Conservation (phyloP, 2,329 filamentous ascomycete species). For the Diplodia mutila region DNA sequence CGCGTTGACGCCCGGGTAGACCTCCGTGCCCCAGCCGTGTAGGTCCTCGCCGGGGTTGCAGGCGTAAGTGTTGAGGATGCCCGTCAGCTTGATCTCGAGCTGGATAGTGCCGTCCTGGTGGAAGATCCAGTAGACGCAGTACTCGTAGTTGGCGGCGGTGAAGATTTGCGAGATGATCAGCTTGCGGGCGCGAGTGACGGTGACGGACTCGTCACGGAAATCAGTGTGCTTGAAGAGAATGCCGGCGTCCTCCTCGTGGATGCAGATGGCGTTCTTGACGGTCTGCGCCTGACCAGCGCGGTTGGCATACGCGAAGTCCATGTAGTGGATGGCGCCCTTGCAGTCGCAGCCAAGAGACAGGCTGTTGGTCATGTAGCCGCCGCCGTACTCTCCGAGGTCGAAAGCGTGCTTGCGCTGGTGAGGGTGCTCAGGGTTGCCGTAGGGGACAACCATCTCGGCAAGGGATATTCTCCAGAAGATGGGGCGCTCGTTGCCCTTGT, state of each 20-base stretch:
- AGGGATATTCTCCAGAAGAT: constrained; percentile 89
- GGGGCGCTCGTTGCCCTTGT: constrained; percentile 74
- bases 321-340: constrained; percentile 88
- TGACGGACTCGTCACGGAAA: constrained; percentile 85
- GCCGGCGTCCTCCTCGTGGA: constrained; percentile 90
- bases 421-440: constrained; percentile 78
- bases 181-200: constrained; percentile 84
- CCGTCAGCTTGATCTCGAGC: constrained; percentile 85
- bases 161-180: constrained; percentile 90
- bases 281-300: constrained; percentile 73
- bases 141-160: constrained; percentile 95
- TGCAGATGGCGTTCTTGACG: constrained; percentile 93
- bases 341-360: constrained; percentile 79
- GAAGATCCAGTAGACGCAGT: constrained; percentile 86
- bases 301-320: constrained; percentile 85
- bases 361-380: constrained; percentile 82
- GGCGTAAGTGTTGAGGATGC: constrained; percentile 88
- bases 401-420: constrained; percentile 83
- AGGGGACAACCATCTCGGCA: constrained; percentile 93
- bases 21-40: constrained; percentile 86
- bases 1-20: constrained; percentile 88
- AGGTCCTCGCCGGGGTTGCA: constrained; percentile 81
- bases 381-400: constrained; percentile 79
- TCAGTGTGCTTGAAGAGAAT: constrained; percentile 95
- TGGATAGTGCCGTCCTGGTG: constrained; percentile 92